Conservation (phyloP, 192 early-diverging fungal species). For the Coemansia interrupta region DNA sequence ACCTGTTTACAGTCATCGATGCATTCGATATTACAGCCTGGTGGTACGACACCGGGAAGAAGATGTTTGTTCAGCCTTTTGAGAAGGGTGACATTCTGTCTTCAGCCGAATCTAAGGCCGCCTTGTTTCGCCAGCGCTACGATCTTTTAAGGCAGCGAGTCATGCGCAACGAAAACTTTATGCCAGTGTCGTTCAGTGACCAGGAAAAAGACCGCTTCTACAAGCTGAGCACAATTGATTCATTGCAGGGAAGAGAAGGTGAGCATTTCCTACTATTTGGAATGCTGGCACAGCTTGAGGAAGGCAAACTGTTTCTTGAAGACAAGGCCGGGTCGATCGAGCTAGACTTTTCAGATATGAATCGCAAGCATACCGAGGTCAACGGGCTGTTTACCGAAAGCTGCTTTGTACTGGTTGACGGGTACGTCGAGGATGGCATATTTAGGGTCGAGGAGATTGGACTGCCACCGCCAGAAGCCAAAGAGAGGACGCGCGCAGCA, state of each 20-base stretch:
- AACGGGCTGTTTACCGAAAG: conserved; percentile 80
- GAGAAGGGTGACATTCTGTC: conserved; percentile 55
- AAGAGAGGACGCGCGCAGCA: conserved; percentile 30
- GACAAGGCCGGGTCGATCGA: conserved; percentile 76
- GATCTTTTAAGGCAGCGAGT: conserved; percentile 76
- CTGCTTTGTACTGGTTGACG: conserved; percentile 84
- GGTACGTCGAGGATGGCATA: conserved; percentile 66
- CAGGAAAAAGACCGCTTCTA: conserved; percentile 39
- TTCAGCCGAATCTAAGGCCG: conserved; percentile 59
- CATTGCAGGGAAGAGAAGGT: conserved; percentile 67
- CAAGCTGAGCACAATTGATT: conserved; percentile 65
- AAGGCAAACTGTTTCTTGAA: conserved; percentile 80
- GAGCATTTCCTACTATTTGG: conserved; percentile 76
- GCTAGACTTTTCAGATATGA: conserved; percentile 60
- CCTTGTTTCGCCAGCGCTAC: conserved; percentile 72
- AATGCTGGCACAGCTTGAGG: conserved; percentile 79
- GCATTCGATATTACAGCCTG: conserved; percentile 73
- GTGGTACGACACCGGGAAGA: conserved; percentile 63
- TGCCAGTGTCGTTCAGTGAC: conserved; percentile 59
- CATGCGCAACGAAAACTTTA: conserved; percentile 76
- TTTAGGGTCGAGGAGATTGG: conserved; percentile 70
- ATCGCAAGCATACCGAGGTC: conserved; percentile 40
- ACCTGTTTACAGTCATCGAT: conserved; percentile 56
- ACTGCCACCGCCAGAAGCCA: conserved; percentile 70
- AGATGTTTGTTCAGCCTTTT: conserved; percentile 57